phyloP scores from a whole-genome alignment of 2,329 filamentous ascomycete species.

The Cercospora sojina region DNA sequence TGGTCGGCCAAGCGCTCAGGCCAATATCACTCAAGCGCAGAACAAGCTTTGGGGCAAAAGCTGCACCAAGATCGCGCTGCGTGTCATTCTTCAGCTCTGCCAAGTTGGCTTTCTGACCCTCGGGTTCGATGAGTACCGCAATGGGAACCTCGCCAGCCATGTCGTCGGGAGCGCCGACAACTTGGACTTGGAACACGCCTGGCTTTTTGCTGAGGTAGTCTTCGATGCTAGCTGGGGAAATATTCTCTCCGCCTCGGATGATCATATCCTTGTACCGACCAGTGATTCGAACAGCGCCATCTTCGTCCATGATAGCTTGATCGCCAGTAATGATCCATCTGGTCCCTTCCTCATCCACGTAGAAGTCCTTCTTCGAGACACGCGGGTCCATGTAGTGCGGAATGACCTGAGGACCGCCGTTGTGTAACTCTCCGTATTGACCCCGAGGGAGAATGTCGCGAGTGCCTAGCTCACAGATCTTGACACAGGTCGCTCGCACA shows the following conservation, averaged over 20 bases:
- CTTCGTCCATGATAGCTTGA: conserved; percentile 52
- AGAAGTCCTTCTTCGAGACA: conserved; percentile 33
- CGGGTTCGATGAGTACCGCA: conserved; percentile 44
- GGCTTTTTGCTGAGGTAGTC: conserved; percentile 40
- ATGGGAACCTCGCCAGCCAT: conserved; percentile 52
- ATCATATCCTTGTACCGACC: conserved; percentile 41
- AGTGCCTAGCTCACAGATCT: conserved; percentile 35
- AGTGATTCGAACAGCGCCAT: conserved; percentile 43
- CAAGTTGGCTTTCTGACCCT: conserved; percentile 37
- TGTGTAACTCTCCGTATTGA: conserved; percentile 37
- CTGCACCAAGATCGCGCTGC: conserved; percentile 41
- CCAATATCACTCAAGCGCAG: conserved; percentile 46
- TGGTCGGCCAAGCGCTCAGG: conserved; percentile 43
- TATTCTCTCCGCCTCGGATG: conserved; percentile 65
- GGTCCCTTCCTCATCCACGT: conserved; percentile 39
- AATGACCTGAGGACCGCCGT: conserved; percentile 35
- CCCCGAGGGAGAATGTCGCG: conserved; percentile 31
- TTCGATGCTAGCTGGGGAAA: conserved; percentile 46
- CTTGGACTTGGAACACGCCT: conserved; percentile 40
- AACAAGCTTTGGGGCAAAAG: conserved; percentile 44
- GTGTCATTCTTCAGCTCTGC: conserved; percentile 39
- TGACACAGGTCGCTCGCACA: conserved; percentile 43
- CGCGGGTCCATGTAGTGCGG: conserved; percentile 35
- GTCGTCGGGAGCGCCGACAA: conserved; percentile 48
- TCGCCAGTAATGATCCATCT: conserved; percentile 68